Conservation (phyloP, 495 filamentous ascomycete genomes). For the Aspergillus mulundensis region DNA sequence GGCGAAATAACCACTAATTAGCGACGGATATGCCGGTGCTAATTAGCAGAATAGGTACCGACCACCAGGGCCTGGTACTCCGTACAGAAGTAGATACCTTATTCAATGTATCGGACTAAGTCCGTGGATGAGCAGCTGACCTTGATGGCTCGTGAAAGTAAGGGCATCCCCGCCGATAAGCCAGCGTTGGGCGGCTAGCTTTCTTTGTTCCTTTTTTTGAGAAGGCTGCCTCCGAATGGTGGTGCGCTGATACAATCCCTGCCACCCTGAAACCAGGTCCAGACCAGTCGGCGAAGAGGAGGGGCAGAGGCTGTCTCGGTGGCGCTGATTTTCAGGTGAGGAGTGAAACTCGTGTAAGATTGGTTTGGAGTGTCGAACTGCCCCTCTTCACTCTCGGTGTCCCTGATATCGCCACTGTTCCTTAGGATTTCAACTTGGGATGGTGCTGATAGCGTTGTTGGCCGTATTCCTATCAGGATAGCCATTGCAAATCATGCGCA, state of each 20-base stretch:
- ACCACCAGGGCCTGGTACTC: background rate
- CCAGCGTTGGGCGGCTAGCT: background rate
- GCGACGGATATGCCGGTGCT: background rate
- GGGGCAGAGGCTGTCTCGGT: background rate
- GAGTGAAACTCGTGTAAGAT: background rate
- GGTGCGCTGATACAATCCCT: background rate
- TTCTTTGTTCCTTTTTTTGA: background rate
- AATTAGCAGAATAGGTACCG: background rate
- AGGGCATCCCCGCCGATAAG: slow-evolving; percentile 1
- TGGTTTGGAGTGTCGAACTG: background rate
- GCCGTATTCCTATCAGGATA: background rate
- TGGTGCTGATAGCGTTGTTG: slow-evolving; percentile 5
- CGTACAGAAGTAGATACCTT: background rate
- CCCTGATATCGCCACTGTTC: slow-evolving; percentile 7
- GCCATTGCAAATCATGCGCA: background rate
- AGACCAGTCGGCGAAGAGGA: background rate
- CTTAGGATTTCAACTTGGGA: background rate
- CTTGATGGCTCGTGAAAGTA: background rate
- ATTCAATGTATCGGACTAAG: background rate
- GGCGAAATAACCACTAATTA: background rate
- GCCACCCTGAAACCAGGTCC: background rate
- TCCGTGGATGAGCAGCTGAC: background rate
- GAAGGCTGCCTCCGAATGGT: background rate
- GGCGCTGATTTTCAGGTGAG: background rate
- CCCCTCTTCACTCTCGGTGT: background rate